A percentile compares a stretch with the other conserved stretches of the same genome.
These are phyloP conservation scores for Penicillium sp. DNA, from an alignment of 2,329 filamentous ascomycete genomes.

Conservation along the genomic window DNA sequence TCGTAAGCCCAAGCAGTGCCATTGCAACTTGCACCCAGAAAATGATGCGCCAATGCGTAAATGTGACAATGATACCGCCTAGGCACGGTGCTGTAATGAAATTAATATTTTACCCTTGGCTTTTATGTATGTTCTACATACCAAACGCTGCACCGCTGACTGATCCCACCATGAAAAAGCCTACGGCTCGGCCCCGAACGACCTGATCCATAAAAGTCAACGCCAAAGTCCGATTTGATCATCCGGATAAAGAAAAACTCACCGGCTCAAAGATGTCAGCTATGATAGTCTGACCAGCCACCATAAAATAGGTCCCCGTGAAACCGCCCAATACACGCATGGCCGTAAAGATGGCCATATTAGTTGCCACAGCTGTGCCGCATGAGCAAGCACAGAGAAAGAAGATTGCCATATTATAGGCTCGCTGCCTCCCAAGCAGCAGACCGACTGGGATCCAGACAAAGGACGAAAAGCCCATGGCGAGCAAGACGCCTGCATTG, in stretches of 20 bases:
- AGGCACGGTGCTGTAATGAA: slow-evolving; percentile 47
- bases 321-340: slow-evolving; percentile 34
- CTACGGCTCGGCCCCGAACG: slow-evolving; percentile 42
- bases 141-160: slow-evolving; percentile 42
- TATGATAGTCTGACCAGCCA: slow-evolving; percentile 36
- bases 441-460: slow-evolving; percentile 30
- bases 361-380: slow-evolving; percentile 28
- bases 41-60: slow-evolving; percentile 67
- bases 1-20: slow-evolving; percentile 55
- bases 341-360: slow-evolving; percentile 33
- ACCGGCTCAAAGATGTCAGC: slow-evolving; percentile 39
- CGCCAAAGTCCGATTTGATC: neutral
- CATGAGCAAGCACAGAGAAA: slow-evolving; percentile 30
- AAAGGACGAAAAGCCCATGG: slow-evolving; percentile 36
- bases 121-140: slow-evolving; percentile 16
- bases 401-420: slow-evolving; percentile 32
- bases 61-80: slow-evolving; percentile 75
- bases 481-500: slow-evolving; percentile 35
- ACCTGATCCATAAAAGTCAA: slow-evolving; percentile 18
- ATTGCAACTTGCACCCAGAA: slow-evolving; percentile 74
- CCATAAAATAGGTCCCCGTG: slow-evolving; percentile 38
- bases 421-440: slow-evolving; percentile 26
- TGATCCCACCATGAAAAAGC: slow-evolving; percentile 42
- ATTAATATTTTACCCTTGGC: neutral
- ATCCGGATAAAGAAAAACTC: neutral